Evolutionary conservation across 805 yeast species (phyloP), one percentile per base, ranked within the genome.

Genomic region (Candida dendrica): DNA sequence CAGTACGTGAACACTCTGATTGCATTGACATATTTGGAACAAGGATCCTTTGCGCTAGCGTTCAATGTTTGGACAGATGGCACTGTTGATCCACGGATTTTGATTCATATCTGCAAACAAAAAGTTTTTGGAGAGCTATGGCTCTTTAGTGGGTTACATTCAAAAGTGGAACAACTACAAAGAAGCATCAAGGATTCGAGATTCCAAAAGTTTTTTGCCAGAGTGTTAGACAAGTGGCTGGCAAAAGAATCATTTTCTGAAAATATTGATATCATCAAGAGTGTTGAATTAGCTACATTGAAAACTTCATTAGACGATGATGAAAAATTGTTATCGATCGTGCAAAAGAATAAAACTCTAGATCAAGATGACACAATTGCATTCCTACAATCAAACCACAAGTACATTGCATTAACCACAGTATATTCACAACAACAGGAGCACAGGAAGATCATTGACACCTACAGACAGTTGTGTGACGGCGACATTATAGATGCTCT

Each of bases 1-100:
- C 64, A 70, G 34, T 71, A 66, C 41, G 44, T 70, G 17, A 64
- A 65, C 27, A 49, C 60, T n/a, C 48, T 60, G 34, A 47, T 68
- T 3, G 66, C 62, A 0, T 39, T 70, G 14, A 47, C 48, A 13
- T 61, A 62, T 37, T 46, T 66, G 17, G 16, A 47, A n/a, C 40
- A 44, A 8, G 47, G 46, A 16, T 34, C 30, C 10, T 50, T 43
- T 34, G 47, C 45, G 43, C 7, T 27, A 8, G 30, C 30, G n/a
- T 19, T 60, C 39, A 57, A 52, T 17, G 52, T 58, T 18, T 68
- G 71, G 66, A 50, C 58, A 1, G 56, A 60, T 42, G 68, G 65
- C 4, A 50, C 50, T 0, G 34, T 55, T 15, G 58, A 56, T 34
- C 55, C 59, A 17, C 42, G 58, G 24, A 34, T 56, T 0, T 42